Conservation (phyloP, 1,284 basidiomycete genomes). For the Boletellus deceptivus region DNA sequence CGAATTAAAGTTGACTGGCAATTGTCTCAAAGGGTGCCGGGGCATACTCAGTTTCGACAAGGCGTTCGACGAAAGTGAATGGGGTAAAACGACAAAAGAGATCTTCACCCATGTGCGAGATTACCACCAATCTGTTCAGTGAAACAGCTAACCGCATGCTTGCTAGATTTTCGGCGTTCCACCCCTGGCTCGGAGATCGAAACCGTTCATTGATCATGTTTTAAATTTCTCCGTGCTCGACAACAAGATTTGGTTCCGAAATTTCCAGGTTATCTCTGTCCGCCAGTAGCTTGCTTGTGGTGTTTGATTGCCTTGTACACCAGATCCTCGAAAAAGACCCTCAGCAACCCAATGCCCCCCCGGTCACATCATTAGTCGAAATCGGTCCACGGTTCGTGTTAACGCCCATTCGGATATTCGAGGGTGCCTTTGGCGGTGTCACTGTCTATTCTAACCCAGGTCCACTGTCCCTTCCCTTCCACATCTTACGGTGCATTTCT, state of each 20-base stretch:
- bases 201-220: constrained; percentile 98
- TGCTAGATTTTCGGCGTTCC: constrained; percentile 93
- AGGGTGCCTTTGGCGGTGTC: constrained; percentile 93
- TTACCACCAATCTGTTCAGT: background rate
- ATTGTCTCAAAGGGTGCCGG: constrained; percentile 94
- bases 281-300: background rate
- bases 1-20: constrained; percentile 99
- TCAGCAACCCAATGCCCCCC: constrained; percentile 67
- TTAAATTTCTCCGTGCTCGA: constrained; percentile 95
- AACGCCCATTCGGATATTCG: constrained; percentile 97
- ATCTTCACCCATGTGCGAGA: constrained; percentile 91
- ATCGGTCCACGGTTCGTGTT: constrained; percentile 98
- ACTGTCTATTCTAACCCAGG: constrained; percentile 97
- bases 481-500: constrained; percentile 4
- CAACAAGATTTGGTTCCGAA: constrained; percentile 98
- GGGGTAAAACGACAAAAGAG: constrained; percentile 90
- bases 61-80: constrained; percentile 86
- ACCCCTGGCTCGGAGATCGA: constrained; percentile 82
- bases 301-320: constrained; percentile 5
- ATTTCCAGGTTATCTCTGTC: constrained; percentile 76
- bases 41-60: constrained; percentile 93
- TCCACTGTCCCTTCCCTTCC: constrained; percentile 37
- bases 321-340: constrained; percentile 83
- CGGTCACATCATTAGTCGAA: constrained; percentile 82
- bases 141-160: constrained; percentile 11